These are phyloP conservation scores for Xylaria cubensis DNA, from an alignment of 495 filamentous ascomycete species.

Conservation along the genomic window DNA sequence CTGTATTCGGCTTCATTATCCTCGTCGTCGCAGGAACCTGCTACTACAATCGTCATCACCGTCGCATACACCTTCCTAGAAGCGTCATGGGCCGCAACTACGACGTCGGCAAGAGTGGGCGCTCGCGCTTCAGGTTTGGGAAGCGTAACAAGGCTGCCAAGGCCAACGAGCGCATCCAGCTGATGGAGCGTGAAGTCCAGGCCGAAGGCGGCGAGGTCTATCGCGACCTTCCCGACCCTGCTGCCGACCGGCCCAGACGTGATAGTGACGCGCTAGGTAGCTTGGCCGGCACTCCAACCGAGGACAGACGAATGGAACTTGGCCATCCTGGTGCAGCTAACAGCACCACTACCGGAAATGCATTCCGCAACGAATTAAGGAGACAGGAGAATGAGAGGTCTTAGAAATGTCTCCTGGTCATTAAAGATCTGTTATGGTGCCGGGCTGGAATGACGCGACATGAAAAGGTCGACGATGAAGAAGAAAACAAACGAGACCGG, in stretches of 20 bases:
- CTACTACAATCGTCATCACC: conserved; percentile 46
- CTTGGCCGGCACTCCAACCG: conserved; percentile 46
- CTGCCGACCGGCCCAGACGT: conserved; percentile 34
- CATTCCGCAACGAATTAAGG: conserved; percentile 45
- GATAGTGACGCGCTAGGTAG: conserved; percentile 50
- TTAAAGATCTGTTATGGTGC: neutral
- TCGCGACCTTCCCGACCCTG: conserved; percentile 34
- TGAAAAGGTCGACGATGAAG: conserved; percentile 6
- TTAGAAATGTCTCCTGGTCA: conserved; percentile 14
- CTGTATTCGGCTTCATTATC: conserved; percentile 45
- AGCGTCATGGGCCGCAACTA: conserved; percentile 48
- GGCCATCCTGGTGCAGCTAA: conserved; percentile 9
- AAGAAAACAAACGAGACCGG: neutral
- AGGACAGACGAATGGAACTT: conserved; percentile 43
- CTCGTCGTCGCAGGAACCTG: conserved; percentile 43
- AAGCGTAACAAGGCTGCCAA: conserved; percentile 33
- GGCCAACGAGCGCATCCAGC: conserved; percentile 45
- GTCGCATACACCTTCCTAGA: conserved; percentile 46
- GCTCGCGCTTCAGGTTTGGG: conserved; percentile 36
- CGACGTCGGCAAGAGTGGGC: conserved; percentile 40
- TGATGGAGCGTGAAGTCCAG: conserved; percentile 45
- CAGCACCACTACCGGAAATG: conserved; percentile 31
- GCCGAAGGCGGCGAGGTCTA: conserved; percentile 38
- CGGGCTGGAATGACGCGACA: neutral
- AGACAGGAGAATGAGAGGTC: conserved; percentile 42